These are phyloP conservation scores for Nectriaceae sp. DNA, from an alignment of 2,329 filamentous ascomycete species.

Conservation along the genomic window DNA sequence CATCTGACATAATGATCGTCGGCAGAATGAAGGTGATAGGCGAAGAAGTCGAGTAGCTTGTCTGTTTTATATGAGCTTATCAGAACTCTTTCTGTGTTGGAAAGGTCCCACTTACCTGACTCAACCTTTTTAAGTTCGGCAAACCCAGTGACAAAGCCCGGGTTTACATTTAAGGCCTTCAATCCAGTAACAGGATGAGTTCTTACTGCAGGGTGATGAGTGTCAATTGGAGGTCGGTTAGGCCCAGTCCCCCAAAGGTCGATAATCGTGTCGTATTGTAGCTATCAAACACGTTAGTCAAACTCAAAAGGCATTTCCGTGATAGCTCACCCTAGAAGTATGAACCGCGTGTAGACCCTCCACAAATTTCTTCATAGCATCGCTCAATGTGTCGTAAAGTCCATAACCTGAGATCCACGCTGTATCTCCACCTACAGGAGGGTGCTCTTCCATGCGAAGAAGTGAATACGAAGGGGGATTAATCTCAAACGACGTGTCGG, in stretches of 20 bases:
- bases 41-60: conserved; percentile 45
- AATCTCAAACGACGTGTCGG: conserved; percentile 53
- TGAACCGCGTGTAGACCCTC: conserved; percentile 48
- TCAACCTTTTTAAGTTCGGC: conserved; percentile 51
- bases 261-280: conserved; percentile 14
- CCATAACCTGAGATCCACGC: conserved; percentile 50
- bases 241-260: conserved; percentile 13
- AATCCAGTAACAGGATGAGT: conserved; percentile 51
- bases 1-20: conserved; percentile 52
- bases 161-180: conserved; percentile 48
- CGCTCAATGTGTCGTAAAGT: conserved; percentile 46
- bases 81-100: neutral
- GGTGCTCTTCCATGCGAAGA: conserved; percentile 53
- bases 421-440: conserved; percentile 48
- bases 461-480: conserved; percentile 53
- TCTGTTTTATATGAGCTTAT: conserved; percentile 3
- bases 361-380: conserved; percentile 42
- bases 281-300: conserved; percentile 1
- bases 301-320: neutral
- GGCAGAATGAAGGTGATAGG: conserved; percentile 48
- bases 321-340: conserved; percentile 34
- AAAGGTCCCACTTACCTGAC: conserved; percentile 37
- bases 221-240: conserved; percentile 45
- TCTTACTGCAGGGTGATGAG: conserved; percentile 49
- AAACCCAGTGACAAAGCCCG: conserved; percentile 49